Percentiles rank a stretch among this genome's conserved stretches.
phyloP scores from a whole-genome alignment of 192 early-diverging fungal species.

The Coemansia sp. region DNA sequence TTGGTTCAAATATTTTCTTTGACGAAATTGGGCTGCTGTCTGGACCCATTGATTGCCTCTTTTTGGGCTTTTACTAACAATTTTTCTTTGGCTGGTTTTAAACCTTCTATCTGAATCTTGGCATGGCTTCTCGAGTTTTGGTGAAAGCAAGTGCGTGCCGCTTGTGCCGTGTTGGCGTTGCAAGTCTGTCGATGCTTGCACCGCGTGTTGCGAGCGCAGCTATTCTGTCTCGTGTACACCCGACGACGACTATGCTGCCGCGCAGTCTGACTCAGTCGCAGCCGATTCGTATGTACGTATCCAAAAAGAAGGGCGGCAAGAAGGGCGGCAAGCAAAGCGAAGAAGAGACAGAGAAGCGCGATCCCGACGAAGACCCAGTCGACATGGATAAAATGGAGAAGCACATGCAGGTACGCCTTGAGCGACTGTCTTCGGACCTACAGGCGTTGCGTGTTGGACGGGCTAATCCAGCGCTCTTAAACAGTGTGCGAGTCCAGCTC shows the following conservation, averaged over 20 bases:
- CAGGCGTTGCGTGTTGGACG: slow-evolving; percentile 63
- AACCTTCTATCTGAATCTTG: neutral
- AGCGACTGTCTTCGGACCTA: slow-evolving; percentile 65
- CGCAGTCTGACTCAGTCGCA: neutral
- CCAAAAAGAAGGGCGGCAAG: slow-evolving; percentile 30
- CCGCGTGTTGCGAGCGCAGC: neutral
- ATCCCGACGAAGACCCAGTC: slow-evolving; percentile 48
- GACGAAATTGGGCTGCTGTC: no score
- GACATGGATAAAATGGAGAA: slow-evolving; percentile 59
- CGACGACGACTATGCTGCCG: neutral
- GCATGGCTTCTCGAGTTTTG: neutral
- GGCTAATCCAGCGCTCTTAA: slow-evolving; percentile 76
- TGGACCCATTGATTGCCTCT: neutral
- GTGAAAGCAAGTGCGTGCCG: neutral
- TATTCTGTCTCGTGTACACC: neutral
- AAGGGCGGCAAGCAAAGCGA: slow-evolving; percentile 37
- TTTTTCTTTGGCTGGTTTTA: slow-evolving; percentile 1
- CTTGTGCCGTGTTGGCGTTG: neutral
- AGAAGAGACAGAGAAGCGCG: slow-evolving; percentile 22
- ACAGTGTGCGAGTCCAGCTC: slow-evolving; percentile 62
- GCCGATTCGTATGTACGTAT: slow-evolving; percentile 36
- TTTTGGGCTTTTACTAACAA: neutral
- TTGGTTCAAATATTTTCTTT: no score
- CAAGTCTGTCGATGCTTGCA: neutral
- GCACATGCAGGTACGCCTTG: slow-evolving; percentile 58